Conservation (phyloP, 768 basidiomycete genomes). For the Dictyophora rubrovolvata region DNA sequence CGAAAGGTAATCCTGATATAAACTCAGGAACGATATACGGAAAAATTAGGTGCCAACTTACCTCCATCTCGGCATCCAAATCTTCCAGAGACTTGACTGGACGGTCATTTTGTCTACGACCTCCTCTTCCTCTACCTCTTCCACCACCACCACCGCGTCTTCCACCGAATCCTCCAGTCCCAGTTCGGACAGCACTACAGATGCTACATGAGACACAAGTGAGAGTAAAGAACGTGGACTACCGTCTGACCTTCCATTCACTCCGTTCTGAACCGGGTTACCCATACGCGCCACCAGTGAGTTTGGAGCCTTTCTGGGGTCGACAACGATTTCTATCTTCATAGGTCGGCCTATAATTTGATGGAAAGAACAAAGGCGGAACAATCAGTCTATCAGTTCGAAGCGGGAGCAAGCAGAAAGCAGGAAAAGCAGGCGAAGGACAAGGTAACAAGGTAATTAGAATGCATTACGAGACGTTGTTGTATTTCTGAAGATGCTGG, state of each 20-base stretch:
- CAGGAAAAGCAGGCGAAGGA: not conserved
- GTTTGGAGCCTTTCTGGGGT: conserved; percentile 54
- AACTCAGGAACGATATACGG: not conserved
- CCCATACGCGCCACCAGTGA: conserved; percentile 74
- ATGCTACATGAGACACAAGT: not conserved
- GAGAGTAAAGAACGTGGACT: not conserved
- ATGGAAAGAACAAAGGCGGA: not conserved
- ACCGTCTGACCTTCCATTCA: conserved; percentile 15
- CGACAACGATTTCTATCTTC: conserved; percentile 97
- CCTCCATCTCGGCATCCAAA: conserved; percentile 98
- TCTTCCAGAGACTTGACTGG: conserved; percentile 78
- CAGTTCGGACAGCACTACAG: not conserved
- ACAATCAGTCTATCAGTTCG: not conserved
- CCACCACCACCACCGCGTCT: not conserved
- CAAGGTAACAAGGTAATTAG: not conserved
- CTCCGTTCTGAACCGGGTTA: conserved; percentile 54
- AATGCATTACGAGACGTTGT: not conserved
- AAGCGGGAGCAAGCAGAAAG: not conserved
- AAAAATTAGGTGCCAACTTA: conserved; percentile 24
- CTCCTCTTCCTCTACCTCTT: conserved; percentile 29
- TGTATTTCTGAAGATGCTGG: not conserved
- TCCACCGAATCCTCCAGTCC: not conserved
- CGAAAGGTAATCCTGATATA: not conserved
- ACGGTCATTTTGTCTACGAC: conserved; percentile 39
- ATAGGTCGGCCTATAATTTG: conserved; percentile 73